phyloP scores from a whole-genome alignment of 768 basidiomycete species.

The Pleurotus cornucopiae region DNA sequence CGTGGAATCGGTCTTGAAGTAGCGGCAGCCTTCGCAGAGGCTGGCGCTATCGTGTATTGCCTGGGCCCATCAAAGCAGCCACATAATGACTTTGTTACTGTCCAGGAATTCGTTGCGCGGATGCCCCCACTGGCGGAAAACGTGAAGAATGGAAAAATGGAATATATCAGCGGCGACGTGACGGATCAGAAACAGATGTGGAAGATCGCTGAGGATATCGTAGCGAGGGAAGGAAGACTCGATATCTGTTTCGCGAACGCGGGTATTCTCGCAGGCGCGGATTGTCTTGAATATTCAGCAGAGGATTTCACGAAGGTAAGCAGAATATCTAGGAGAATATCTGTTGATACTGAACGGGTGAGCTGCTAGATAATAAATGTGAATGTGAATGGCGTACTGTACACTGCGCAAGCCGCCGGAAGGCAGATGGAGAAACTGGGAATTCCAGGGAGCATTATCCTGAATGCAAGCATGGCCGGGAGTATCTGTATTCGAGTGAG shows the following conservation, averaged over 20 bases:
- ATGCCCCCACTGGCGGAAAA: constrained; percentile 18
- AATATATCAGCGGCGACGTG: constrained; percentile 55
- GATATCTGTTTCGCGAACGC: constrained; percentile 68
- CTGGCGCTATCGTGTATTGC: constrained; percentile 59
- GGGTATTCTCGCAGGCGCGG: constrained; percentile 42
- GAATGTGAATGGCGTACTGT: constrained; percentile 58
- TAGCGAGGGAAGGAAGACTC: constrained; percentile 52
- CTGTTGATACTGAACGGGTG: neutral
- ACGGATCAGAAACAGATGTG: constrained; percentile 45
- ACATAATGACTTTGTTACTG: constrained; percentile 43
- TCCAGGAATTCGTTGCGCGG: constrained; percentile 37
- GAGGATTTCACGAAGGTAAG: constrained; percentile 53
- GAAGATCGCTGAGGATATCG: constrained; percentile 49
- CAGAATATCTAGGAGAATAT: neutral
- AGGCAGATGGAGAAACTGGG: constrained; percentile 50
- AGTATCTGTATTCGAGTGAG: constrained; percentile 57
- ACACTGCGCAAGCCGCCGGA: constrained; percentile 58
- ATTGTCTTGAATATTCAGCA: constrained; percentile 54
- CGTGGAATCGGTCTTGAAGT: constrained; percentile 54
- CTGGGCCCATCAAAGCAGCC: constrained; percentile 52
- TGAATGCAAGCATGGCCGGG: constrained; percentile 60
- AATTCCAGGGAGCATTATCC: constrained; percentile 48
- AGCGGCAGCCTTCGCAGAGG: constrained; percentile 51
- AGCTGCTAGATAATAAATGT: constrained; percentile 47
- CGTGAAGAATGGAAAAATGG: constrained; percentile 25